Percentiles rank a stretch among this genome's conserved stretches.
phyloP scores from a whole-genome alignment of 176 grass and related monocot genomes.

The Cenchrus purpureus region DNA sequence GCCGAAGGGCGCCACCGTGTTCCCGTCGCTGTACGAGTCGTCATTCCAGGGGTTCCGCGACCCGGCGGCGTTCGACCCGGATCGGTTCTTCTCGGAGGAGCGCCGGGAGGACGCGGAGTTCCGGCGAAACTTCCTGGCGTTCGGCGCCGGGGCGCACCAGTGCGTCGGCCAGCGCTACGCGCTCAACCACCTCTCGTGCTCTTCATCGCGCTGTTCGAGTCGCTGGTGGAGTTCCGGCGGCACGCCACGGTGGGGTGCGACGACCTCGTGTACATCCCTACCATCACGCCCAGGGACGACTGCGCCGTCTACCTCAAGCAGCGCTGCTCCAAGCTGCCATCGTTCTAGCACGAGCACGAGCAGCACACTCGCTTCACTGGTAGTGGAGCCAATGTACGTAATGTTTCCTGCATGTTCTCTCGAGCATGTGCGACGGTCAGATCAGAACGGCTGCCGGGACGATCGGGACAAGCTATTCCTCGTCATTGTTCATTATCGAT shows the following conservation, averaged over 20 bases:
- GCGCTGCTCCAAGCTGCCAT: constrained; percentile 41
- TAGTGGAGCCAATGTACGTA: too few species aligned
- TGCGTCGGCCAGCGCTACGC: constrained; percentile 83
- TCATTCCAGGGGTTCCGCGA: constrained; percentile 80
- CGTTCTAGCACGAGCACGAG: constrained; percentile 10
- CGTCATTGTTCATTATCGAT: too few species aligned
- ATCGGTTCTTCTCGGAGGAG: constrained; percentile 70
- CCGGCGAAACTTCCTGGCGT: constrained; percentile 69
- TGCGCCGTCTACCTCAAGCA: constrained; percentile 59
- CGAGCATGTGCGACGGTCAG: too few species aligned
- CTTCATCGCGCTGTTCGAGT: constrained; percentile 78
- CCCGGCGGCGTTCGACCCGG: constrained; percentile 73
- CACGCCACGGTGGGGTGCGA: constrained; percentile 59
- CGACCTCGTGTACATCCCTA: constrained; percentile 68
- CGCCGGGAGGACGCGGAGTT: constrained; percentile 65
- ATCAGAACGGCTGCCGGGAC: too few species aligned
- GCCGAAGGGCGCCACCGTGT: constrained; percentile 81
- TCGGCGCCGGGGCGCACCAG: constrained; percentile 81
- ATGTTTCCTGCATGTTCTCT: too few species aligned
- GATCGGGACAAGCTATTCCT: too few species aligned
- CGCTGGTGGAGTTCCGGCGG: constrained; percentile 69
- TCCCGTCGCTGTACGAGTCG: constrained; percentile 78
- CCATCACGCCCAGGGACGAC: constrained; percentile 74
- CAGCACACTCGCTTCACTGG: too few species aligned
- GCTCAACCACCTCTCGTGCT: constrained; percentile 69